Evolutionary conservation across 176 grass and related monocot species (phyloP), one percentile per base, ranked within the genome.

Genomic region (Luzula sylvatica): DNA sequence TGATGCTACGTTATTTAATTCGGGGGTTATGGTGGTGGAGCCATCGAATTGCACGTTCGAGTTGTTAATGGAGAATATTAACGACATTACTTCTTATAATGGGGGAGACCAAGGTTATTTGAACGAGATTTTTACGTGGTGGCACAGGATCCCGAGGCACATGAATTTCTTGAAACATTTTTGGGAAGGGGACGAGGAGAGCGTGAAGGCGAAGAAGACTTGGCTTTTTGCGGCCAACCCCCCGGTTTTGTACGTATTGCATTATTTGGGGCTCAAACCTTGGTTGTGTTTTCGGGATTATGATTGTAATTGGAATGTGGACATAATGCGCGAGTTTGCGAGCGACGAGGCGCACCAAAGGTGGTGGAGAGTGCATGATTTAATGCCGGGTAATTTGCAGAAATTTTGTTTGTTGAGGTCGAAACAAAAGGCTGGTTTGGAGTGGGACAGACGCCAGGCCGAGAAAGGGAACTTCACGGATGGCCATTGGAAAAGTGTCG

Each of bases 161-260:
- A 95, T 95, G 89, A 95, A 95, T 20, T 95, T 88, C 61, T 47
- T 95, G 73, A 95, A 95, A 65, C 89, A 95, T 67, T 95, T 95
- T 65, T 95, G 89, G 89, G 83, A 95, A 55, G 89, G 89, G 21
- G 89, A 95, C 21, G 84, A 78, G 68, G 79, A 87, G 17, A 68
- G 15, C 9, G 76, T 81, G 52, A 95, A 88, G 52, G 80, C 23
- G 1, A 95, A 88, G 73, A 95, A 95, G 73, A 95, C 63, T 4
- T 18, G 38, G 56, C 24, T 94, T 61, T 94, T 94, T 39, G 75
- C 72, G 0, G 88, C 88, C 2, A 73, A 81, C 32, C 83, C 88
- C 0, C 79, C 88, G 7, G 65, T 77, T 21, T 71, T 94, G 2
- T 94, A 83, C 4, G 88, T 94, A 1, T 74, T 94, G 22, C 88